These are phyloP conservation scores for Pyrus bretschneideri DNA, from an alignment of 306 rosid genomes.

Conservation along the genomic window DNA sequence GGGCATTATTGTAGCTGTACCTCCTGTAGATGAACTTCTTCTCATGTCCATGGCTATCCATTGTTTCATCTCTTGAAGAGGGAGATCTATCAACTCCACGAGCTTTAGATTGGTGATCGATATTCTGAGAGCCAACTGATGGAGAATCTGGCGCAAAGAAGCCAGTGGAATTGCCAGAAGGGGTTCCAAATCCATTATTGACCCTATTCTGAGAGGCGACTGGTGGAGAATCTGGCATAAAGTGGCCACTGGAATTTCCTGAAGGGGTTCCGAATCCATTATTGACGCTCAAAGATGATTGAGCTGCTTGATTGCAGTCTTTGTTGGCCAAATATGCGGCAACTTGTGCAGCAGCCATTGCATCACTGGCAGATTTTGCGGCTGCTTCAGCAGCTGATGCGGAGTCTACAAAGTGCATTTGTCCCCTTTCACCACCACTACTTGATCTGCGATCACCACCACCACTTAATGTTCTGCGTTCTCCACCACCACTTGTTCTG, in stretches of 20 bases:
- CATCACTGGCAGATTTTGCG: constrained; percentile 76
- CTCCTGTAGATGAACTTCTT: constrained; percentile 41
- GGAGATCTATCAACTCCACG: constrained; percentile 40
- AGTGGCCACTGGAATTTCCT: constrained; percentile 7
- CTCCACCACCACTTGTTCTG: constrained; percentile 9
- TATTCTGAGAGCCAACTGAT: constrained; percentile 18
- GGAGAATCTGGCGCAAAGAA: constrained; percentile 22
- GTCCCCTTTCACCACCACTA: constrained; percentile 25
- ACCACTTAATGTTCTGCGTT: neutral
- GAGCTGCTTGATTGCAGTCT: constrained; percentile 31
- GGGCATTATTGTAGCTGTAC: constrained; percentile 59
- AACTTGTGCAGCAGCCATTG: constrained; percentile 88
- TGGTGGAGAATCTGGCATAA: constrained; percentile 22
- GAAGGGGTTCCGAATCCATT: constrained; percentile 13
- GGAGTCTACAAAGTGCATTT: constrained; percentile 44
- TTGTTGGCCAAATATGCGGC: constrained; percentile 84
- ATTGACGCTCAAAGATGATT: constrained; percentile 15
- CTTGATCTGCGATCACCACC: constrained; percentile 15
- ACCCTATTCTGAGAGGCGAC: neutral
- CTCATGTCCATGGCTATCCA: constrained; percentile 19
- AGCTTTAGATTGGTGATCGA: constrained; percentile 22
- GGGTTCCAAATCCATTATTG: constrained; percentile 16
- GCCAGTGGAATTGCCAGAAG: constrained; percentile 7
- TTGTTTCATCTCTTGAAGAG: constrained; percentile 23
- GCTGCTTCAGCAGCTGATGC: constrained; percentile 87